phyloP scores from a whole-genome alignment of 164 flowering plant genomes.

The Stephania cephalantha region DNA sequence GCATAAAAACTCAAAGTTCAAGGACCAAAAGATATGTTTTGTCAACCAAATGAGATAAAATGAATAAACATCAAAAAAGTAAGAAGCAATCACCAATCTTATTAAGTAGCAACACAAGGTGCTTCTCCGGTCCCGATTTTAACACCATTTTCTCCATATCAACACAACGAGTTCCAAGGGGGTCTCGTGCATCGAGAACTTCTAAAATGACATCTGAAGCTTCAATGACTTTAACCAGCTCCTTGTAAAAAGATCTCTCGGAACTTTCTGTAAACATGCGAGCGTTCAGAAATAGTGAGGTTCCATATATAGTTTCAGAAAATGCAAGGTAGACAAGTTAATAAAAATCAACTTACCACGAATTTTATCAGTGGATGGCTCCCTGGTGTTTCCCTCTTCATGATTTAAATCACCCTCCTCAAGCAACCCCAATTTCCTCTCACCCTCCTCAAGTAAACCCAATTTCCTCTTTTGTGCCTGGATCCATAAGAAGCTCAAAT shows the following conservation, averaged over 20 bases:
- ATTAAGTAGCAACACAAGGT: constrained; percentile 79
- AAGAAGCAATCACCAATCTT: constrained; percentile 63
- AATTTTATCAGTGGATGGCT: constrained; percentile 20
- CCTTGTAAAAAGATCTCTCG: constrained; percentile 85
- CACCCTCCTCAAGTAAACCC: constrained; percentile 58
- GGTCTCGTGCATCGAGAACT: constrained; percentile 97
- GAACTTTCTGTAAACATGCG: constrained; percentile 42
- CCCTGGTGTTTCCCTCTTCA: constrained; percentile 23
- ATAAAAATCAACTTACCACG: constrained; percentile 33
- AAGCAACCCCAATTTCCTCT: constrained; percentile 9
- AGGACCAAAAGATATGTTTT: no score
- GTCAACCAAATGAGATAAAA: neutral
- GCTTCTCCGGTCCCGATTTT: constrained; percentile 76
- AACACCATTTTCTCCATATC: constrained; percentile 94
- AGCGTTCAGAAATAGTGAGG: neutral
- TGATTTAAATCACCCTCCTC: constrained; percentile 11
- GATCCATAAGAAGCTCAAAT: constrained; percentile 3
- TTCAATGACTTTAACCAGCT: constrained; percentile 87
- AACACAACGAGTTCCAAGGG: constrained; percentile 86
- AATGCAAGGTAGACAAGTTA: neutral
- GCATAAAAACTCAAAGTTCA: no score
- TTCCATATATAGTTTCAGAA: neutral
- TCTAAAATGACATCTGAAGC: constrained; percentile 93
- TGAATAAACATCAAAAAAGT: neutral
- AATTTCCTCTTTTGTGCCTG: constrained; percentile 84